Percentiles rank a stretch among this genome's conserved stretches.
phyloP scores from a whole-genome alignment of 2,329 filamentous ascomycete species.

The Dichotomopilus funicola region DNA sequence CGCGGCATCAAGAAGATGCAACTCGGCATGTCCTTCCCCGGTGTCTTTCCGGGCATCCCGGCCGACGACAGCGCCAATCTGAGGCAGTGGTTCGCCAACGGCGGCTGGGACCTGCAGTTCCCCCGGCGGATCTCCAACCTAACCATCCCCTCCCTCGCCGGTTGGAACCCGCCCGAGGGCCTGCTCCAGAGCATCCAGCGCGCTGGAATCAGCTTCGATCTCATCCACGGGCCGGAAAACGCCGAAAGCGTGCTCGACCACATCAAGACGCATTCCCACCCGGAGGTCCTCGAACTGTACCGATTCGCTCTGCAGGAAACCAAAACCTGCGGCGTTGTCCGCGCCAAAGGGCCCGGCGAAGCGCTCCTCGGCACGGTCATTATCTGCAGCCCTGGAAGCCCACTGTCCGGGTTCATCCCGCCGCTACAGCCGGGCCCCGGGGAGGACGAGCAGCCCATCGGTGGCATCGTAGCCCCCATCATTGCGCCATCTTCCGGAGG shows the following conservation, averaged over 20 bases:
- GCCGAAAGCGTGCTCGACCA: conserved; percentile 67
- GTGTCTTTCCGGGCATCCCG: conserved; percentile 81
- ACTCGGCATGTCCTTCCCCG: conserved; percentile 72
- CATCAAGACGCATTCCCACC: conserved; percentile 65
- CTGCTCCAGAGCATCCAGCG: conserved; percentile 66
- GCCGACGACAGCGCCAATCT: conserved; percentile 40
- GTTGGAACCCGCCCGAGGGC: conserved; percentile 71
- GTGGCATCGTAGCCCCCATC: conserved; percentile 74
- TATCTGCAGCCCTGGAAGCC: conserved; percentile 65
- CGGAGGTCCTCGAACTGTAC: conserved; percentile 75
- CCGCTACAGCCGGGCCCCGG: conserved; percentile 46
- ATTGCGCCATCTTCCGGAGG: conserved; percentile 50
- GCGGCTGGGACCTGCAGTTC: conserved; percentile 74
- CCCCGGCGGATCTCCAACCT: conserved; percentile 57
- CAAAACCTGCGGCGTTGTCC: conserved; percentile 71
- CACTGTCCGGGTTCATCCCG: conserved; percentile 63
- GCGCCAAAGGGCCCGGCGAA: conserved; percentile 65
- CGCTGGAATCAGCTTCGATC: conserved; percentile 71
- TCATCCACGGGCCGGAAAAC: conserved; percentile 75
- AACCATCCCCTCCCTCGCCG: conserved; percentile 62
- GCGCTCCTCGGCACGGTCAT: conserved; percentile 72
- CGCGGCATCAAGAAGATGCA: conserved; percentile 72
- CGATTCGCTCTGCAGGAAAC: conserved; percentile 65
- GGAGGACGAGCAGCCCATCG: conserved; percentile 44
- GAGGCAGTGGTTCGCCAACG: conserved; percentile 78